Percentiles rank a stretch among this genome's conserved stretches.
phyloP scores from a whole-genome alignment of 345 rosid species.

The Mercurialis annua region DNA sequence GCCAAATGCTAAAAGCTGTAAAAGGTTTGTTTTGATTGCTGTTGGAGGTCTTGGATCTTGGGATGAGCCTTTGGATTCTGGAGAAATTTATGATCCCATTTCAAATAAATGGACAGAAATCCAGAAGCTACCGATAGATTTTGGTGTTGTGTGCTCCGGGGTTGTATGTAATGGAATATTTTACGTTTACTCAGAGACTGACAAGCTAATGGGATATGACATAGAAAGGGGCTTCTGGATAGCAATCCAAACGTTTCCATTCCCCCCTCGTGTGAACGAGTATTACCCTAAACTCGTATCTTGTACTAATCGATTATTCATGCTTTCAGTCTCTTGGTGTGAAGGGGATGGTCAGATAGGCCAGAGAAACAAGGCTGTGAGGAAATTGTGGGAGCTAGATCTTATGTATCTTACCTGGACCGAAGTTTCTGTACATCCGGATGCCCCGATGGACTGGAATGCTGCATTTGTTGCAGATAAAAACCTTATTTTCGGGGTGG shows the following conservation, averaged over 20 bases:
- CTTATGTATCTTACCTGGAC: slow-evolving; percentile 77
- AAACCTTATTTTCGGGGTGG: slow-evolving; percentile 71
- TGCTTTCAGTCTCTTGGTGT: slow-evolving; percentile 98
- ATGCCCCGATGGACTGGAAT: slow-evolving; percentile 99
- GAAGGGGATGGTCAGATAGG: slow-evolving; percentile 97
- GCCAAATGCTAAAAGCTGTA: slow-evolving; percentile 34
- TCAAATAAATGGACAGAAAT: slow-evolving; percentile 88
- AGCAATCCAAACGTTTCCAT: slow-evolving; percentile 67
- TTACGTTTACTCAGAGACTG: slow-evolving; percentile 82
- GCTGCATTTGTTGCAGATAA: slow-evolving; percentile 79
- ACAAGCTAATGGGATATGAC: slow-evolving; percentile 88
- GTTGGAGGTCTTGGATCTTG: slow-evolving; percentile 81
- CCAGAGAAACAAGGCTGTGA: slow-evolving; percentile 88
- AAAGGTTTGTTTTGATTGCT: slow-evolving; percentile 66
- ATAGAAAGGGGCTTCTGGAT: slow-evolving; percentile 92
- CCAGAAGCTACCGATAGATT: slow-evolving; percentile 70
- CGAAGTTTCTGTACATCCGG: slow-evolving; percentile 86
- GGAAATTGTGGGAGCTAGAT: slow-evolving; percentile 95
- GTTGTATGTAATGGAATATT: slow-evolving; percentile 77
- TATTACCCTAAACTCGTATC: slow-evolving; percentile 92
- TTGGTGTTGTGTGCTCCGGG: slow-evolving; percentile 71
- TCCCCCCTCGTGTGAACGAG: slow-evolving; percentile 87
- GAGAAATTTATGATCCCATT: slow-evolving; percentile 79
- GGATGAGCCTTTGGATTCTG: slow-evolving; percentile 91
- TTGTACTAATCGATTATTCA: slow-evolving; percentile 59